Base-by-base conservation (phyloP, 306 rosid genomes). In the Citrullus amarus region DNA sequence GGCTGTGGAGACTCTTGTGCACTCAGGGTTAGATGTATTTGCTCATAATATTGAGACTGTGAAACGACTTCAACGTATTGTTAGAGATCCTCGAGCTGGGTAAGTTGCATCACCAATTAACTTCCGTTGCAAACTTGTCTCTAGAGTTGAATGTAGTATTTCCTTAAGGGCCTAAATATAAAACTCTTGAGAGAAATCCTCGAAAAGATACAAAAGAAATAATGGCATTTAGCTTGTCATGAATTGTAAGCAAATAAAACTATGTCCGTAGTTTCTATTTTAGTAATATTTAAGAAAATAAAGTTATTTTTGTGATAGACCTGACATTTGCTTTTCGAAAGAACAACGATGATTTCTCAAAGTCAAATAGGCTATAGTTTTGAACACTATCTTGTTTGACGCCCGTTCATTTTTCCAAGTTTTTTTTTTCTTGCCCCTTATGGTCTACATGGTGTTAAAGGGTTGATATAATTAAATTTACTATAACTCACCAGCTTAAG, bases 21-120 rank as follows among this genome's bases (percentile, higher is more conserved):
- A 84, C 83, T 95, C 97, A 17, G 97, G 96, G 62, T 88, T 95
- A 84, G 98, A 95, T 81, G 98, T 92, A 58, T 95, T 95, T 88
- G 97, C 98, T 28, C 98, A 95, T 86, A 95, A 95, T 78, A 61
- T 92, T 78, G 98, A 95, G 86, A 95, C 98, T 38, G 98, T 95
- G 65, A 95, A 91, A 86, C 90, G 96, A 65, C 98, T 95, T 48
- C 98, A 95, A 78, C 83, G 97, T 82, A 87, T 95, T 82, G 98
- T 95, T 41, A 88, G 98, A 84, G 98, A 95, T 83, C 97, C 98
- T 54, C 90, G 97, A 76, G 98, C 98, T 62, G 98, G 97, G 98
- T 94, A 75, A 88, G 93, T 69, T 76, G 55, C 68, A 46, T 56
- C 44, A 51, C 17, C 61, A 30, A 9, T 73, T 14, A 50, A 73